Conservation (phyloP, 352 stramenopile species). For the Phytophthora tubulina region DNA sequence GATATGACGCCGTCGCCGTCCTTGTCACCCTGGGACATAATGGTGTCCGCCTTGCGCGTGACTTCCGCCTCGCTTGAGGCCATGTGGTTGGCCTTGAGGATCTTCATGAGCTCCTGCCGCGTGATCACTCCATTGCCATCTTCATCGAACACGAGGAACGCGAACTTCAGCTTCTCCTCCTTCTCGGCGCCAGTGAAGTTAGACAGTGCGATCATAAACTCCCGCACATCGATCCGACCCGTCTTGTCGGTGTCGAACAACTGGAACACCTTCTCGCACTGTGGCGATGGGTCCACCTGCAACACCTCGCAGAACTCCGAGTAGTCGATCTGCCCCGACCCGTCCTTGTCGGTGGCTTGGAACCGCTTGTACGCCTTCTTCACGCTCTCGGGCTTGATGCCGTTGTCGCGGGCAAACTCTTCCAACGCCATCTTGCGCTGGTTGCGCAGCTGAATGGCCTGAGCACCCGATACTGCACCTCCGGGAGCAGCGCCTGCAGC, state of each 20-base stretch:
- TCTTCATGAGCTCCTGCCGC: conserved; percentile 94
- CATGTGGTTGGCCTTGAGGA: conserved; percentile 97
- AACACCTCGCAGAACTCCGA: conserved; percentile 97
- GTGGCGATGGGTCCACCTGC: conserved; percentile 92
- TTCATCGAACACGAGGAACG: conserved; percentile 96
- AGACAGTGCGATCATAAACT: conserved; percentile 95
- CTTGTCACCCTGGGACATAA: conserved; percentile 97
- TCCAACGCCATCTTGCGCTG: conserved; percentile 91
- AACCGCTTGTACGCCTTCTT: conserved; percentile 98
- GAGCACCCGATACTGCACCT: conserved; percentile 50
- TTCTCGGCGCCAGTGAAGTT: conserved; percentile 96
- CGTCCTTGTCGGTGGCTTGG: conserved; percentile 95
- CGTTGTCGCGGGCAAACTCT: conserved; percentile 95
- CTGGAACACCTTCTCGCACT: conserved; percentile 95
- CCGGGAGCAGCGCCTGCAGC: conserved; percentile 35
- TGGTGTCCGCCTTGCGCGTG: conserved; percentile 96
- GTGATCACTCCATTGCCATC: conserved; percentile 96
- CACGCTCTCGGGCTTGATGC: conserved; percentile 96
- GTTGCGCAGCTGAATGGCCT: conserved; percentile 94
- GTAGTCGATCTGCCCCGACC: conserved; percentile 96
- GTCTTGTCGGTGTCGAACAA: conserved; percentile 95
- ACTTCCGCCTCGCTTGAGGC: conserved; percentile 92
- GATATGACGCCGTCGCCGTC: conserved; percentile 97
- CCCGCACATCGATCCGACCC: conserved; percentile 93
- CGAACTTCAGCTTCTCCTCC: conserved; percentile 97